Base-by-base conservation (phyloP, 2,329 filamentous ascomycete species). In the Chalaropsis ovoidea region DNA sequence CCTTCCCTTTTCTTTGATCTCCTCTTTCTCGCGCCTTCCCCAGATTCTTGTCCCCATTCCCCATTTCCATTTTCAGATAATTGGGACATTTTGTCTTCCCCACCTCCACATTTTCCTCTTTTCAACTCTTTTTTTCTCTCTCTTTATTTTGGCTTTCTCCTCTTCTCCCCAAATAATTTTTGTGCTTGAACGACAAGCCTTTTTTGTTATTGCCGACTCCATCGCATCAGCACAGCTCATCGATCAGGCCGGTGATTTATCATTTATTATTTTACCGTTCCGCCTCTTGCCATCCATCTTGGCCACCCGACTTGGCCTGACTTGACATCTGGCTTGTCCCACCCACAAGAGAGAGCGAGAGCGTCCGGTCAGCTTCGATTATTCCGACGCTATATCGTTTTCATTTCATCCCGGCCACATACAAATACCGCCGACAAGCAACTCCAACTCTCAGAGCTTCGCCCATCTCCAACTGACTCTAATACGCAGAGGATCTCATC, bases 11-110 rank as follows among this genome's bases (percentile, higher is more conserved):
- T 64, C 39, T 58, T 27, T 64, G n/a, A 22, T 27, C 52, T 42
- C 41, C 47, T 58, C n/a, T 62, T n/a, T 47, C 41, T n/a, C 24
- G 61, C 61, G 45, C 61, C 43, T 62, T 62, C 61, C 61, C 61
- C 61, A 22, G 61, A 52, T 52, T 62, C 52, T 62, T 39, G 5
- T 58, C 54, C 31, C 54, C 54, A 58, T 58, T 58, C 42, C 39
- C 43, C 61, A 39, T 39, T 62, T 24, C 31, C 62, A 42, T 22
- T 56, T 56, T 56, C 47, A 39, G 54, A 58, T 58, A 58, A 58
- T 39, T 58, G 54, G 54, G 54, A 7, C 31, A 56, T 43, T 63
- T 35, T 43, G 31, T n/a, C 24, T 64, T 56, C 62, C 49, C 49
- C 45, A 64, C 47, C 45, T 42, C 39, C 47, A 54, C n/a, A 39